Conservation (phyloP, 805 yeast genomes). For the Candida patagonica region DNA sequence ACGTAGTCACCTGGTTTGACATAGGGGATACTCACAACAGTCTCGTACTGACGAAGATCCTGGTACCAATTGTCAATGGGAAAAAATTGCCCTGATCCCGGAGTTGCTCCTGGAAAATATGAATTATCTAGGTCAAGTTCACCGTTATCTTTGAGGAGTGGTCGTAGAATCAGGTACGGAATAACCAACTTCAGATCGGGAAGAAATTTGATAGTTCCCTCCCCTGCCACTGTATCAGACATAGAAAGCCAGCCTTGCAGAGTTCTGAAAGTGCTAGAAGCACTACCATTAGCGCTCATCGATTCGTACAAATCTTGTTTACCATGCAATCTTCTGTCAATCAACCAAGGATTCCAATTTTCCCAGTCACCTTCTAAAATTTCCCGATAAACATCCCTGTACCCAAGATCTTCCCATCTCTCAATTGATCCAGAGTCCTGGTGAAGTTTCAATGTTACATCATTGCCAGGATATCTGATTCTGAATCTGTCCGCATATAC, state of each 20-base stretch:
- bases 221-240: constrained; percentile 29
- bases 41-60: constrained; percentile 26
- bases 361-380: constrained; percentile 32
- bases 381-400: constrained; percentile 8
- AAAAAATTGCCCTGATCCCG: constrained; percentile 27
- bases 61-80: constrained; percentile 27
- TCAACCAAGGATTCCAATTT: constrained; percentile 31
- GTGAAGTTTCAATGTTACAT: constrained; percentile 30
- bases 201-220: constrained; percentile 33
- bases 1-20: constrained; percentile 39
- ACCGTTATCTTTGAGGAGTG: constrained; percentile 27
- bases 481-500: constrained; percentile 36
- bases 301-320: constrained; percentile 17
- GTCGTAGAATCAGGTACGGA: constrained; percentile 34
- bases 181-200: constrained; percentile 32
- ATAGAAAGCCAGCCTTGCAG: constrained; percentile 40
- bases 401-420: constrained; percentile 28
- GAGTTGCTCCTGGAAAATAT: constrained; percentile 25
- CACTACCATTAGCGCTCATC: constrained; percentile 23
- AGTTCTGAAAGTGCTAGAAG: constrained; percentile 32
- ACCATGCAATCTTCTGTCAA: constrained; percentile 25
- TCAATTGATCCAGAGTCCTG: constrained; percentile 35
- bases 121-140: constrained; percentile 4
- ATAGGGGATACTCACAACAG: constrained; percentile 31
- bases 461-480: constrained; percentile 33